A percentile compares a stretch with the other conserved stretches of the same genome.
Evolutionary conservation across 495 filamentous ascomycete species (phyloP).

Genomic region (Pyronema domesticum): DNA sequence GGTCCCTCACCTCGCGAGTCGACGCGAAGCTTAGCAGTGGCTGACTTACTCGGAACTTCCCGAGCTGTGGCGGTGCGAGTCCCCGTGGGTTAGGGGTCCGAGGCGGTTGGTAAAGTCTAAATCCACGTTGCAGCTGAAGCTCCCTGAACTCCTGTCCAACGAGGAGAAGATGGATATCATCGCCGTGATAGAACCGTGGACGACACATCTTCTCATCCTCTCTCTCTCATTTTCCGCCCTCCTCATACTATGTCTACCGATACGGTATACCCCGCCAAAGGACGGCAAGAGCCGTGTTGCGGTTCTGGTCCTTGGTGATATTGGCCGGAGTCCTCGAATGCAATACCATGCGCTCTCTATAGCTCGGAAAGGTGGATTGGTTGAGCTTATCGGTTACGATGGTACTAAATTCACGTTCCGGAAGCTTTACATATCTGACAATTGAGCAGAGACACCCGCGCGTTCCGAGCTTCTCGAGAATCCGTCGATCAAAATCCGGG

Average conservation of each 20-base stretch:
- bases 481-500: constrained; percentile 46
- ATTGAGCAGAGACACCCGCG: constrained; percentile 27
- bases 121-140: not conserved
- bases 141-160: not conserved
- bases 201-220: constrained; percentile 15
- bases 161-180: not conserved
- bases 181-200: constrained; percentile 7
- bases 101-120: not conserved
- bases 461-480: constrained; percentile 57
- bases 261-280: constrained; percentile 9
- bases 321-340: constrained; percentile 93
- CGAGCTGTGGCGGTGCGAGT: too few species aligned
- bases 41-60: too few species aligned
- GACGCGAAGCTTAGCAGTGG: too few species aligned
- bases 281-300: constrained; percentile 15
- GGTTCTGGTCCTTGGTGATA: constrained; percentile 92
- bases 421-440: not conserved
- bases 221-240: constrained; percentile 17
- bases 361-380: constrained; percentile 60
- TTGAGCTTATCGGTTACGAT: constrained; percentile 74
- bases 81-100: not conserved
- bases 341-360: constrained; percentile 95
- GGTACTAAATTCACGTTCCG: constrained; percentile 32
- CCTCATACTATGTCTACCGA: constrained; percentile 16
- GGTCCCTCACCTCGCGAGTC: too few species aligned